A percentile compares a stretch with the other conserved stretches of the same genome.
phyloP scores from a whole-genome alignment of 768 basidiomycete genomes.

The Sporobolomyces phaffii region DNA sequence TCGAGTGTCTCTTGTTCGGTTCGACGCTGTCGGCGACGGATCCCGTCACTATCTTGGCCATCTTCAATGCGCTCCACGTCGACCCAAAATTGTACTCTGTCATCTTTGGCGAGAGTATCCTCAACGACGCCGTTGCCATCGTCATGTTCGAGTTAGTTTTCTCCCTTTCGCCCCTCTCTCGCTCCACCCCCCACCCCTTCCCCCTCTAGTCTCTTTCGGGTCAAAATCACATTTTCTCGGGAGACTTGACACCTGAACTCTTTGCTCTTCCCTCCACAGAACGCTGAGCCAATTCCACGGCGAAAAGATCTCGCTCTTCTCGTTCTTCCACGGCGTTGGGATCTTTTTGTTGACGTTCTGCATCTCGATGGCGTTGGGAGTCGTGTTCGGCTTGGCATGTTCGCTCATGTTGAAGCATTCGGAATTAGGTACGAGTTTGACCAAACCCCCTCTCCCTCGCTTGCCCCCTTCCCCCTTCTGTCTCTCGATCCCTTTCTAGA shows the following conservation, averaged over 20 bases:
- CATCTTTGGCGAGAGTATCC: slow-evolving; percentile 92
- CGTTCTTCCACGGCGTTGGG: slow-evolving; percentile 91
- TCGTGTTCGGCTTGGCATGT: slow-evolving; percentile 81
- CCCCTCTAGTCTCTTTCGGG: slow-evolving; percentile 10
- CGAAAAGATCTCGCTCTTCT: slow-evolving; percentile 70
- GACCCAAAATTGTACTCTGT: slow-evolving; percentile 95
- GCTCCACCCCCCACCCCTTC: too few species aligned
- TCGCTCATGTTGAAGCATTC: slow-evolving; percentile 93
- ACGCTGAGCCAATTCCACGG: slow-evolving; percentile 89
- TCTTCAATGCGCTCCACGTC: slow-evolving; percentile 97
- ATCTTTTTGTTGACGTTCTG: slow-evolving; percentile 95
- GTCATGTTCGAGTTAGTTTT: slow-evolving; percentile 96
- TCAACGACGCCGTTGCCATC: slow-evolving; percentile 99
- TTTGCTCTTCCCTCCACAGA: slow-evolving; percentile 49
- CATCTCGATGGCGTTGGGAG: slow-evolving; percentile 88
- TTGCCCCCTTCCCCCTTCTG: neutral
- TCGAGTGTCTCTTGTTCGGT: slow-evolving; percentile 94
- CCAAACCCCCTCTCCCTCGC: neutral
- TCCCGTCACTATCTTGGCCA: slow-evolving; percentile 93
- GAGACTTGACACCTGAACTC: neutral
- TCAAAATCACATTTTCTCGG: neutral
- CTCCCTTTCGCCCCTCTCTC: neutral
- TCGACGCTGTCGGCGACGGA: slow-evolving; percentile 96
- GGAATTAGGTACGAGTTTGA: slow-evolving; percentile 62
- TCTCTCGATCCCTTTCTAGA: too few species aligned